phyloP scores from a whole-genome alignment of 345 rosid genomes.

The Aquilaria malaccensis region DNA sequence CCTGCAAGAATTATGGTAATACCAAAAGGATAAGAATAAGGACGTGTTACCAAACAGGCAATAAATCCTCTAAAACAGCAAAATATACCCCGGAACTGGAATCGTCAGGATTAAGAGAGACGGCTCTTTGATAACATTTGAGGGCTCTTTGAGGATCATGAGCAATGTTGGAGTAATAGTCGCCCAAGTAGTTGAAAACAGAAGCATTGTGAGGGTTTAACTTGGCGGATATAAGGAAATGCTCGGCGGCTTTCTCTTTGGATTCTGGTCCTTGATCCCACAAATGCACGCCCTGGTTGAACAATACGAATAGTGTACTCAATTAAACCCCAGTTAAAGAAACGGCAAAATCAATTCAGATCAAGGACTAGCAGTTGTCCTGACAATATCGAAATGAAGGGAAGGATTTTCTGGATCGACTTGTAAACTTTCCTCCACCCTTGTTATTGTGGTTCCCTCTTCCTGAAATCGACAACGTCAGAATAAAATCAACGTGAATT shows the following conservation, averaged over 20 bases:
- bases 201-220: slow-evolving; percentile 54
- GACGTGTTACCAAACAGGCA: not conserved
- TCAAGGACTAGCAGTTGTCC: not conserved
- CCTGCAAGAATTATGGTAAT: slow-evolving; percentile 22
- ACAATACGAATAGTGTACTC: not conserved
- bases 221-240: slow-evolving; percentile 63
- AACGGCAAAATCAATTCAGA: not conserved
- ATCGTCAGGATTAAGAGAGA: slow-evolving; percentile 59
- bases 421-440: slow-evolving; percentile 46
- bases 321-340: not conserved
- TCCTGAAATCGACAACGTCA: not conserved
- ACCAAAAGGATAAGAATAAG: not conserved
- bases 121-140: slow-evolving; percentile 88
- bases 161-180: slow-evolving; percentile 44
- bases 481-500: no score
- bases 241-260: slow-evolving; percentile 62
- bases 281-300: slow-evolving; percentile 53
- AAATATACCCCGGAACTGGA: slow-evolving; percentile 48
- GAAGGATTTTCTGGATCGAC: slow-evolving; percentile 63
- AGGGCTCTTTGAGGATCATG: slow-evolving; percentile 63
- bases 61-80: not conserved
- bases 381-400: slow-evolving; percentile 57
- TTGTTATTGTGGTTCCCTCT: slow-evolving; percentile 23
- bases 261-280: slow-evolving; percentile 47
- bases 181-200: slow-evolving; percentile 75